phyloP scores from a whole-genome alignment of 208 protist species.

The Sergeia podlipaevii region DNA sequence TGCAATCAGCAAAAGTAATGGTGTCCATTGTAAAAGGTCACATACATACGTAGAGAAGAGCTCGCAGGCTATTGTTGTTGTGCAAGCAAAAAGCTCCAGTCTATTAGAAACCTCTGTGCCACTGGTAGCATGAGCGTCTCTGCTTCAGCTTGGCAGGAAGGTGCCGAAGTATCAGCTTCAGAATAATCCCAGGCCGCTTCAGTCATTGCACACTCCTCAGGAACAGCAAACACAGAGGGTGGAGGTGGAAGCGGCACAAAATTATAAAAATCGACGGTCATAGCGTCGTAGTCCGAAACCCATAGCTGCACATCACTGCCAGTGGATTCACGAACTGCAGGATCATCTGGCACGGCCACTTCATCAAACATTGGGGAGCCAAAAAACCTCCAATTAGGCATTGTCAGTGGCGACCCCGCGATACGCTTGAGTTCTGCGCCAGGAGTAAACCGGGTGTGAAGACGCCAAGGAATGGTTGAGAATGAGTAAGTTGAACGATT shows the following conservation, averaged over 20 bases:
- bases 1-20: too few relatives aligned
- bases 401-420: conserved; percentile 18
- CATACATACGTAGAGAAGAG: too few relatives aligned
- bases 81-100: conserved; percentile 26
- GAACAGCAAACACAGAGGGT: conserved; percentile 38
- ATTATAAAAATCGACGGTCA: conserved; percentile 77
- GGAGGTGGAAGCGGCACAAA: conserved; percentile 41
- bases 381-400: conserved; percentile 74
- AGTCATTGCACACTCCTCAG: conserved; percentile 29
- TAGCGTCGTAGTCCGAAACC: conserved; percentile 18
- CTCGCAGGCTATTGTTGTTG: too few relatives aligned
- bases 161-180: conserved; percentile 18
- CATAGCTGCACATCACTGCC: conserved; percentile 14
- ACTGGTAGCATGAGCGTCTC: too few relatives aligned
- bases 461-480: conserved; percentile 40
- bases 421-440: conserved; percentile 31
- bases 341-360: conserved; percentile 29
- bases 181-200: conserved; percentile 6
- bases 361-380: conserved; percentile 68
- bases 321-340: not conserved
- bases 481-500: conserved; percentile 3
- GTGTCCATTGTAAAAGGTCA: too few relatives aligned
- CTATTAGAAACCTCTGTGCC: conserved; percentile 32
- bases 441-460: conserved; percentile 33
- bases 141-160: too few relatives aligned